Base-by-base conservation (phyloP, 2,329 filamentous ascomycete genomes). In the Stromatinia cepivora region DNA sequence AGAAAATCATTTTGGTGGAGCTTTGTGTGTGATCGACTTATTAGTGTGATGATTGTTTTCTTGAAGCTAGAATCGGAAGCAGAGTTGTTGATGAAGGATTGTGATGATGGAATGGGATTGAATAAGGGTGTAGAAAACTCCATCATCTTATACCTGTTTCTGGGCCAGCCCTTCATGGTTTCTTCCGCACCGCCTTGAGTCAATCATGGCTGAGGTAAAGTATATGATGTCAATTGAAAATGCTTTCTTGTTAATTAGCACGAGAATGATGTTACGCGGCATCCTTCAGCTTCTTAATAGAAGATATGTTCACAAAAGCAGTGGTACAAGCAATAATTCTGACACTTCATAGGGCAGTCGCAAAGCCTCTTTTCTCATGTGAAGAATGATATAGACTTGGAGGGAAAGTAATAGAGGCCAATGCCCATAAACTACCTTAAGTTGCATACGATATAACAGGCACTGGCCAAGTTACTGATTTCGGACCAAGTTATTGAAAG, bases 1-100 rank as follows among this genome's bases (percentile, higher is more conserved):
- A 31, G 36, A 11, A 46, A 34, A 72, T 69, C 72, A 75, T 75
- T 34, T 71, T 75, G 57, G 56, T 58, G 70, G 25, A 59, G 66
- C 66, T 34, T 34, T 65, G 42, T 15, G 31, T n/a, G 5, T 50
- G 8, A 13, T 39, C 15, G 25, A 11, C 31, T 48, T 66, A 57
- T 17, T 13, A 5, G 1, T 46, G 8, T 20, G 34, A 45, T 36
- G 4, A 52, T 42, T 34, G 5, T 20, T 50, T 22, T 45, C 34
- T 52, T 59, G n/a, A 45, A 31, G 25, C 20, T 39, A 59, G 17
- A 22, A 22, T 58, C 11, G 1, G 15, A 13, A 39, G 11, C 39
- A 39, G 7, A 22, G 36, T 20, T 36, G 54, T 8, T 56, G 28
- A 56, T 11, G 5, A 39, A 50, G 20, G n/a, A 56, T 42, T 28